These are phyloP conservation scores for Chaetomiaceae sp. DNA, from an alignment of 2,329 filamentous ascomycete species.

Conservation along the genomic window DNA sequence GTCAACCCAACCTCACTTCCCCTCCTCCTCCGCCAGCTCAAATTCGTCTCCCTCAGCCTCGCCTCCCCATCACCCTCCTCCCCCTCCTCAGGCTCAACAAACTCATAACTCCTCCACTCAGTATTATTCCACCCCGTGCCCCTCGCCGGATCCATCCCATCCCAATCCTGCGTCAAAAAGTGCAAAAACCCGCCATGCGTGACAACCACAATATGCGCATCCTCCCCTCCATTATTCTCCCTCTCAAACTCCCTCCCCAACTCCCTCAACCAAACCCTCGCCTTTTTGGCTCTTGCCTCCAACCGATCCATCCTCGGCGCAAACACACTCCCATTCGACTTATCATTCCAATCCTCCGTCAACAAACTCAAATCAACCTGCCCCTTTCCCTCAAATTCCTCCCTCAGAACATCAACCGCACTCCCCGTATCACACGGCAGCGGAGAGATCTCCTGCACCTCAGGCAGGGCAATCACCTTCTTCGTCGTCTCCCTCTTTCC, in stretches of 20 bases:
- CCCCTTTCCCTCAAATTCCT: conserved; percentile 52
- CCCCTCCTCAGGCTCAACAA: too few species aligned
- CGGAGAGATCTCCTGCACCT: conserved; percentile 73
- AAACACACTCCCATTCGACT: conserved; percentile 44
- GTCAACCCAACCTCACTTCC: conserved; percentile 40
- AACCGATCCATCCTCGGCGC: conserved; percentile 50
- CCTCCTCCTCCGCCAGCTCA: conserved; percentile 44
- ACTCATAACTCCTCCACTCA: conserved; percentile 65
- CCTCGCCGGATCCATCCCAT: conserved; percentile 46
- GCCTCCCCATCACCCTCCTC: conserved; percentile 46
- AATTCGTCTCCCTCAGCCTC: conserved; percentile 43
- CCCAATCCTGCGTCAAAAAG: conserved; percentile 79
- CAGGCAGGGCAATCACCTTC: conserved; percentile 63
- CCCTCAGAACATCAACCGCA: conserved; percentile 47
- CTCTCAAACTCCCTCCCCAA: conserved; percentile 40
- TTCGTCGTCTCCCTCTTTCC: conserved; percentile 30
- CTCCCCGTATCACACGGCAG: conserved; percentile 74
- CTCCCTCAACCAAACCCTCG: conserved; percentile 54
- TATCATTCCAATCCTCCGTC: conserved; percentile 66
- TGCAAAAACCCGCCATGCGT: conserved; percentile 82
- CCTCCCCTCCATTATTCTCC: conserved; percentile 35
- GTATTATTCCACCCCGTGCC: conserved; percentile 72
- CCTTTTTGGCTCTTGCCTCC: conserved; percentile 55
- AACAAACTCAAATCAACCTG: conserved; percentile 61
- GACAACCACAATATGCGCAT: conserved; percentile 68